Evolutionary conservation across 2,329 filamentous ascomycete genomes (phyloP).

Genomic region (Xylaria sp.): DNA sequence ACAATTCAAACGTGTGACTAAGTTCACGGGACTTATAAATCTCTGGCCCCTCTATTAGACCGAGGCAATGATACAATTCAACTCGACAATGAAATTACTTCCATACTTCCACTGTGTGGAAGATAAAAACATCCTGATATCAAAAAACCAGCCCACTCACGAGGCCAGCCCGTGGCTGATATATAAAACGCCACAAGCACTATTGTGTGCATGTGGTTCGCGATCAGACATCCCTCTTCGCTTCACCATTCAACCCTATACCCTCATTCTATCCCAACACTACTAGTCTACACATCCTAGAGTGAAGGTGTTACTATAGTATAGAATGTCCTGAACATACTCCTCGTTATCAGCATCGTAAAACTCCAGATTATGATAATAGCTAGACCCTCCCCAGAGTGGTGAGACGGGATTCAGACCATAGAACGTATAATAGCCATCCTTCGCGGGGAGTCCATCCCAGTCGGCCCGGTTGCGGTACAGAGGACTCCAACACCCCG

Average conservation of each 20-base stretch:
- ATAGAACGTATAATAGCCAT: conserved; percentile 17
- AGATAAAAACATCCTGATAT: neutral
- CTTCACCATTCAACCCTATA: neutral
- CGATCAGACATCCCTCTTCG: neutral
- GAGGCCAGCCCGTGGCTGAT: neutral
- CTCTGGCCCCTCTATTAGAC: neutral
- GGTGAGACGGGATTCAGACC: neutral
- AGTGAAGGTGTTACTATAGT: neutral
- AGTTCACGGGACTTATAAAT: neutral
- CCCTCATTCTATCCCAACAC: neutral
- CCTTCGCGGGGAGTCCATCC: conserved; percentile 5
- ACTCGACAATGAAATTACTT: neutral
- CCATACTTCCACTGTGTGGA: neutral
- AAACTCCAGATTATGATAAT: conserved; percentile 18
- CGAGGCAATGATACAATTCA: neutral
- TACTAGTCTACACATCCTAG: neutral
- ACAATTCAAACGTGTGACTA: neutral
- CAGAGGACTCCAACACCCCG: conserved; percentile 2
- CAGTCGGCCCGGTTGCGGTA: conserved; percentile 7
- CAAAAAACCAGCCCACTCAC: too few species aligned
- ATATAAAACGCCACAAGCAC: neutral
- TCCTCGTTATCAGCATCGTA: neutral
- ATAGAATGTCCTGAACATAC: neutral
- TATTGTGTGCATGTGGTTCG: neutral
- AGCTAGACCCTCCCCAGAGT: neutral